Evolutionary conservation across 1,284 basidiomycete genomes (phyloP), one percentile per base, ranked within the genome.

Genomic region (Ganoderma boninense): DNA sequence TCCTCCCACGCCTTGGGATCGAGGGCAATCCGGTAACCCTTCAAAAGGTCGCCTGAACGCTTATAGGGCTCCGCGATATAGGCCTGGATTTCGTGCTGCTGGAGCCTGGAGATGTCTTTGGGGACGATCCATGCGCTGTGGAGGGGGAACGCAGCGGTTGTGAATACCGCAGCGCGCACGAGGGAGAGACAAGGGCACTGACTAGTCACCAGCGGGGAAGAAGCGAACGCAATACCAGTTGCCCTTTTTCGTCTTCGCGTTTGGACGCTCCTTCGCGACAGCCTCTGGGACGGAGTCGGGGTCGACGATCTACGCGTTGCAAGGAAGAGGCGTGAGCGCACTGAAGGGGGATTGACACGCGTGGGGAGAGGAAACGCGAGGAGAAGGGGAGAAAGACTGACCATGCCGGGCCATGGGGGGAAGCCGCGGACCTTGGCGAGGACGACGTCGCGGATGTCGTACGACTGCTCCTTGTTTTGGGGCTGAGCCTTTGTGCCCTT

Each of bases 201-300:
- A 98, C 97, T 92, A 95, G 84, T 98, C 96, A 67, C 95, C 96
- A 49, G 89, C 89, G 44, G 95, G 95, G 87, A 97, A 97, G 89
- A 97, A 97, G 75, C 90, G 86, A 57, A 97, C 90, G 77, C 93
- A 95, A 81, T 94, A 92, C 77, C 91, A 91, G 16, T 84, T 85
- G 3, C 88, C 84, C 82, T 92, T 95, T 82, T 92, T 94, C 75
- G 85, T 83, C 20, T 81, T 81, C 61, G 73, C 78, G 70, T 77
- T 78, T 18, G 95, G 94, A 16, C 92, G 89, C 78, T 96, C 94
- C 76, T 85, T 88, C 68, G 83, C 77, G 35, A 97, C 94, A 3
- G 75, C 75, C 23, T 83, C 75, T 20, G 92, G 90, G 0, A 92
- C 91, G 20, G 77, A 82, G 11, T 89, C 88, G 1, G 93, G 90